These are phyloP conservation scores for Pseudonitzschia multistriata DNA, from an alignment of 108 stramenopile species.

Conservation along the genomic window DNA sequence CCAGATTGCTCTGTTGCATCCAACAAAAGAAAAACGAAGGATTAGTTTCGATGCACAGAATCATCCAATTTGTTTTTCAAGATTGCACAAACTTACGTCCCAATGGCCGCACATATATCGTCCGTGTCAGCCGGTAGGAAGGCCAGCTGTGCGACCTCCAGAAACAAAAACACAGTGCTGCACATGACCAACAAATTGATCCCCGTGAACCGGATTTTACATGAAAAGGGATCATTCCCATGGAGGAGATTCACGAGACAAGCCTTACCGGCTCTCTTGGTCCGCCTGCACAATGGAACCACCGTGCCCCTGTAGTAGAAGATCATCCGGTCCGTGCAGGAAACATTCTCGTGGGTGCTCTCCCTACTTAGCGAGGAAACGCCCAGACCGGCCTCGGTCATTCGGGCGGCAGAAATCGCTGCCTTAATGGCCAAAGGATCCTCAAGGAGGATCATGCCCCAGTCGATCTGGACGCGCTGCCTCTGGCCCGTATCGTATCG, in stretches of 20 bases:
- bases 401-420: constrained; percentile 33
- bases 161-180: constrained; percentile 66
- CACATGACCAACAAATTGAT: constrained; percentile 77
- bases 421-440: constrained; percentile 31
- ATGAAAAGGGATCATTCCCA: constrained; percentile 56
- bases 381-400: no score
- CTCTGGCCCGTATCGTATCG: constrained; percentile 56
- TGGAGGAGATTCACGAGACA: constrained; percentile 25
- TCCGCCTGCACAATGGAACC: constrained; percentile 25
- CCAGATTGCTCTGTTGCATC: constrained; percentile 52
- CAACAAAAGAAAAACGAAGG: neutral
- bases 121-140: constrained; percentile 56
- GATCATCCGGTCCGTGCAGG: constrained; percentile 11
- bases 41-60: neutral
- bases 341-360: constrained; percentile 16
- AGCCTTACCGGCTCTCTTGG: constrained; percentile 20
- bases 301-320: neutral
- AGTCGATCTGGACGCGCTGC: constrained; percentile 64
- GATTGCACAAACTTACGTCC: constrained; percentile 44
- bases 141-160: constrained; percentile 63
- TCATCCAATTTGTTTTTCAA: neutral
- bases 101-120: constrained; percentile 46
- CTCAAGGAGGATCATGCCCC: constrained; percentile 42
- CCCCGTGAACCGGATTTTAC: constrained; percentile 55
- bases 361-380: neutral